Conservation (phyloP, 2,329 filamentous ascomycete genomes). For the Gnomoniopsis sp. region DNA sequence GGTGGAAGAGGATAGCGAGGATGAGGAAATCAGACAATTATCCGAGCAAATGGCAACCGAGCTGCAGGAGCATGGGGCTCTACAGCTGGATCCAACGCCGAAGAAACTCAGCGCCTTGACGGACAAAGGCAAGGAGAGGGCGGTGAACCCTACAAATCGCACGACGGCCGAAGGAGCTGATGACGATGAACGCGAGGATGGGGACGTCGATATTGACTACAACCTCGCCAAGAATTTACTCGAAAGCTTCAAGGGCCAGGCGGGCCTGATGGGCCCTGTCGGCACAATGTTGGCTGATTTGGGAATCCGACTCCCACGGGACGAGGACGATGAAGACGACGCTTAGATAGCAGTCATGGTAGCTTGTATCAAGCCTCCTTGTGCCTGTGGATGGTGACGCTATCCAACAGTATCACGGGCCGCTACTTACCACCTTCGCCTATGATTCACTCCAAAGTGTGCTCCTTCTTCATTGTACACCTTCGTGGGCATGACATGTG, state of each 20-base stretch:
- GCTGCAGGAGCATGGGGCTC: conserved; percentile 63
- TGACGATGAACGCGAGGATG: conserved; percentile 48
- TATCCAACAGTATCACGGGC: not conserved
- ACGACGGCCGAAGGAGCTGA: conserved; percentile 32
- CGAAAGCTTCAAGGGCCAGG: conserved; percentile 89
- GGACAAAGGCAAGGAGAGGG: conserved; percentile 18
- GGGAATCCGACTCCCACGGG: conserved; percentile 76
- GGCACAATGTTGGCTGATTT: conserved; percentile 85
- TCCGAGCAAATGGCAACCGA: conserved; percentile 71
- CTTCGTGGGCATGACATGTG: too few relatives aligned
- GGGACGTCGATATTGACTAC: conserved; percentile 74
- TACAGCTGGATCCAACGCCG: conserved; percentile 47
- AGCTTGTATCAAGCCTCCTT: too few relatives aligned
- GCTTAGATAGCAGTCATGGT: not conserved
- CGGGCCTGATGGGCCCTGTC: conserved; percentile 78
- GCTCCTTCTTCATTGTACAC: too few relatives aligned
- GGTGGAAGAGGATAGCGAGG: conserved; percentile 41
- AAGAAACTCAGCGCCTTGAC: conserved; percentile 30
- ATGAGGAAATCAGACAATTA: conserved; percentile 61
- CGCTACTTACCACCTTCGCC: not conserved
- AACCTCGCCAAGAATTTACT: conserved; percentile 87
- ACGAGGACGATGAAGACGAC: conserved; percentile 45
- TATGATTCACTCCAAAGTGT: too few relatives aligned
- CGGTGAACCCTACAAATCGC: conserved; percentile 1
- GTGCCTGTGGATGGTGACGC: not conserved